Percentiles rank a stretch among this genome's conserved stretches.
Evolutionary conservation across 805 yeast genomes (phyloP).

Genomic region (Cyberlindnera euphorbiiphila): DNA sequence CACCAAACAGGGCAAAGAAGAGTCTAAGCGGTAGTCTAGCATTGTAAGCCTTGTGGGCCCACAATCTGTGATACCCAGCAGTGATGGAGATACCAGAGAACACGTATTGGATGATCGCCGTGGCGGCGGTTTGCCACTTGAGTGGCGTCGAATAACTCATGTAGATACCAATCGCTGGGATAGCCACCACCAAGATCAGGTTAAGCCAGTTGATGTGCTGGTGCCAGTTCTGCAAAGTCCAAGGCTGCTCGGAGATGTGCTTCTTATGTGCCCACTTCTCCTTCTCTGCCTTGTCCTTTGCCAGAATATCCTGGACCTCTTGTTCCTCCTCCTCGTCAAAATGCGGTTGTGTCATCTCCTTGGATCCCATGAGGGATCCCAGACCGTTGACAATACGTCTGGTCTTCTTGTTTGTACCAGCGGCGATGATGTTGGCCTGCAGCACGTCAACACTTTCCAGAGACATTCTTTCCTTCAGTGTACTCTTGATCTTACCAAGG

Average conservation of each 20-base stretch:
- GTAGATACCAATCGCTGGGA: slow-evolving; percentile 55
- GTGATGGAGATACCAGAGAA: slow-evolving; percentile 74
- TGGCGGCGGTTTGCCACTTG: slow-evolving; percentile 27
- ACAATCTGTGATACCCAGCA: slow-evolving; percentile 80
- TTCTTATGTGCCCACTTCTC: slow-evolving; percentile 35
- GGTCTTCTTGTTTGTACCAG: slow-evolving; percentile 70
- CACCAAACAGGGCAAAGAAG: slow-evolving; percentile 74
- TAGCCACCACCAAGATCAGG: slow-evolving; percentile 53
- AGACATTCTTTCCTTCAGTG: no score
- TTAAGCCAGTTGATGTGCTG: slow-evolving; percentile 78
- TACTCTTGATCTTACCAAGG: slow-evolving; percentile 4
- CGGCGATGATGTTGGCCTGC: slow-evolving; percentile 73
- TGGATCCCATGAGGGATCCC: slow-evolving; percentile 79
- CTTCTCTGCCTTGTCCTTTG: slow-evolving; percentile 39
- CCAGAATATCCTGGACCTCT: slow-evolving; percentile 40
- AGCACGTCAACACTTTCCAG: slow-evolving; percentile 51
- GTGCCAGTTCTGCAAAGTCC: slow-evolving; percentile 72
- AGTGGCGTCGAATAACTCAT: slow-evolving; percentile 46
- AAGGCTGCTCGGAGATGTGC: slow-evolving; percentile 76
- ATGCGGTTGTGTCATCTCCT: slow-evolving; percentile 61
- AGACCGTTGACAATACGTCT: slow-evolving; percentile 78
- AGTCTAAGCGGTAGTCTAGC: slow-evolving; percentile 58
- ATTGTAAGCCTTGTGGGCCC: slow-evolving; percentile 74
- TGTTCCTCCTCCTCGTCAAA: slow-evolving; percentile 51
- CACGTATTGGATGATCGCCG: slow-evolving; percentile 47